Evolutionary conservation across 352 stramenopile species (phyloP).

Genomic region (Globisporangium parvum): DNA sequence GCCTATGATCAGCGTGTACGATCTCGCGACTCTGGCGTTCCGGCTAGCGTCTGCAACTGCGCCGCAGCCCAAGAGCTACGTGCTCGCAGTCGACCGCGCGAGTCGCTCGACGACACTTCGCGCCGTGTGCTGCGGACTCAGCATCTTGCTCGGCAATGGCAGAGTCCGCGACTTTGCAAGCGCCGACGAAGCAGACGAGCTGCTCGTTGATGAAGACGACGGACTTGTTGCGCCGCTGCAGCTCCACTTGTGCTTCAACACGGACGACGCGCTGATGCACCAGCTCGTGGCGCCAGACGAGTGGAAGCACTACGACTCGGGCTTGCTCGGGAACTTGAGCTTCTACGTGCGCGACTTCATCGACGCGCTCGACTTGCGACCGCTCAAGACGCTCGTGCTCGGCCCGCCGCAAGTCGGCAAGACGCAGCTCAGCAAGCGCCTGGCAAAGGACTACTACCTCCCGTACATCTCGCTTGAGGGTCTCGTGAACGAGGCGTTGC

Average conservation of each 20-base stretch:
- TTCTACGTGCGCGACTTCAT: conserved; percentile 78
- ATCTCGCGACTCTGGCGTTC: conserved; percentile 56
- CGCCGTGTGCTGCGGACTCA: conserved; percentile 57
- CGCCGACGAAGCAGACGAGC: conserved; percentile 43
- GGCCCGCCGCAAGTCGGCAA: conserved; percentile 68
- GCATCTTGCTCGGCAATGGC: conserved; percentile 48
- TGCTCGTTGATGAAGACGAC: conserved; percentile 58
- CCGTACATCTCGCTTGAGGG: conserved; percentile 46
- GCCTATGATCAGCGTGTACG: conserved; percentile 82
- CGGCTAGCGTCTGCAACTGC: conserved; percentile 27
- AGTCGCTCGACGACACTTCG: conserved; percentile 47
- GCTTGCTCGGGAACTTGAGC: conserved; percentile 51
- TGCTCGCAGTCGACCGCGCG: conserved; percentile 58
- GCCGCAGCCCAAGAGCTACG: conserved; percentile 44
- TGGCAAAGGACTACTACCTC: conserved; percentile 73
- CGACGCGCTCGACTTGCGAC: conserved; percentile 62
- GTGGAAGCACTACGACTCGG: conserved; percentile 58
- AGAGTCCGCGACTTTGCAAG: conserved; percentile 30
- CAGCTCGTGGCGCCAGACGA: conserved; percentile 52
- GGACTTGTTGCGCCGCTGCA: conserved; percentile 54
- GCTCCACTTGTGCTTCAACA: conserved; percentile 70
- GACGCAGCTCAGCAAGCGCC: conserved; percentile 34
- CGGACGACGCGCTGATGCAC: conserved; percentile 35
- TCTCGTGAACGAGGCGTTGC: conserved; percentile 37
- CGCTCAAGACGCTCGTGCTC: conserved; percentile 61